Evolutionary conservation across 805 yeast genomes (phyloP).

Genomic region (Blastobotrys mokoenaii): DNA sequence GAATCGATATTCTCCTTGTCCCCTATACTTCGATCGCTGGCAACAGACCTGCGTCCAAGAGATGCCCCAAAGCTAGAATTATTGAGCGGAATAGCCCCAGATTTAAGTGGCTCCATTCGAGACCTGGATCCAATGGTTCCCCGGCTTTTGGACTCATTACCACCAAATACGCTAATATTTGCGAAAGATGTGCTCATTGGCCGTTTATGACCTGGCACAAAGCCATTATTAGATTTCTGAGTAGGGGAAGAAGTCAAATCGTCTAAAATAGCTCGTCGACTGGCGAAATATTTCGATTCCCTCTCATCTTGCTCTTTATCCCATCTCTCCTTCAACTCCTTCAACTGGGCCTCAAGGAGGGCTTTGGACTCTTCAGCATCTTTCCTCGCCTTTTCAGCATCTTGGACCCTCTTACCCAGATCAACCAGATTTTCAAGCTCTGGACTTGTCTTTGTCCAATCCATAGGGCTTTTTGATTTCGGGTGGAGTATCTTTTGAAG

Average conservation of each 20-base stretch:
- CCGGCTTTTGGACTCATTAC: not conserved
- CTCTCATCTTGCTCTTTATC: constrained; percentile 17
- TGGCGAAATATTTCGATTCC: constrained; percentile 17
- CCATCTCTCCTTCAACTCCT: constrained; percentile 22
- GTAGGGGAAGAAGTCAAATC: constrained; percentile 7
- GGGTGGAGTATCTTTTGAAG: constrained; percentile 20
- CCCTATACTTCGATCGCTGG: constrained; percentile 7
- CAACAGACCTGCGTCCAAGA: not conserved
- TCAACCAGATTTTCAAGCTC: constrained; percentile 43
- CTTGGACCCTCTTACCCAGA: constrained; percentile 22
- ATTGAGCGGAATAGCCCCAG: not conserved
- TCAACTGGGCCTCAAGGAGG: constrained; percentile 19
- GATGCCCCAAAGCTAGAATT: not conserved
- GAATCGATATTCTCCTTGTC: constrained; percentile 12
- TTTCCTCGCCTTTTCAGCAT: constrained; percentile 24
- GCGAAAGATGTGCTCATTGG: constrained; percentile 8
- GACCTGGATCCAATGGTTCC: not conserved
- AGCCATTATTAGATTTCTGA: constrained; percentile 4
- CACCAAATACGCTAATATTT: not conserved
- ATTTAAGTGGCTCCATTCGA: not conserved
- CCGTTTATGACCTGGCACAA: constrained; percentile 9
- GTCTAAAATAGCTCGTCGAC: constrained; percentile 16
- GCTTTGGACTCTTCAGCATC: constrained; percentile 17
- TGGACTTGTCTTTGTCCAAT: constrained; percentile 20
- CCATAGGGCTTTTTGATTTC: constrained; percentile 19